Percentiles rank a stretch among this genome's conserved stretches.
These are phyloP conservation scores for Psilocybe azurescens DNA, from an alignment of 768 basidiomycete genomes.

Conservation along the genomic window DNA sequence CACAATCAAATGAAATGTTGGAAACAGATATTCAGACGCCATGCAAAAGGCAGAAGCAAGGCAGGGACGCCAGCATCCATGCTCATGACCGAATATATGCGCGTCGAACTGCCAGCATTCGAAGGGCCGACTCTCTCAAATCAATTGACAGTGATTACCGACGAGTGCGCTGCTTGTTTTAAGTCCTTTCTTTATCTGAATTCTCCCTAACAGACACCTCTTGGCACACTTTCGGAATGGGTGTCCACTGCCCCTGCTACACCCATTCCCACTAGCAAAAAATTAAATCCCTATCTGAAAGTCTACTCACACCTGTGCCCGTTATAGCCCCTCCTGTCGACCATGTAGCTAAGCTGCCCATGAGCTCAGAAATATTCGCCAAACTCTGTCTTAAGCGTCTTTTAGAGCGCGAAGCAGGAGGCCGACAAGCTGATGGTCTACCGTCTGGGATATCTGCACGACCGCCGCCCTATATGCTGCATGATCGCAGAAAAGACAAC, in stretches of 20 bases:
- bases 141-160: not conserved
- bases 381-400: slow-evolving; percentile 47
- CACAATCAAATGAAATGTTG: slow-evolving; percentile 11
- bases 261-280: not conserved
- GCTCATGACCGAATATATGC: slow-evolving; percentile 23
- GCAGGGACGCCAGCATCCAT: not conserved
- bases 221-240: not conserved
- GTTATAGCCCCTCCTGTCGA: slow-evolving; percentile 58
- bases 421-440: slow-evolving; percentile 43
- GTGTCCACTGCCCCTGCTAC: slow-evolving; percentile 19
- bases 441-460: slow-evolving; percentile 6
- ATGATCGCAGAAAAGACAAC: slow-evolving; percentile 8
- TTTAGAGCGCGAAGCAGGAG: slow-evolving; percentile 44
- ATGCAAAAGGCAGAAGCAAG: slow-evolving; percentile 19
- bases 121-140: slow-evolving; percentile 24
- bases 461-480: slow-evolving; percentile 3
- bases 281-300: not conserved
- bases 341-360: slow-evolving; percentile 35
- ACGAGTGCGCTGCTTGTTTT: not conserved
- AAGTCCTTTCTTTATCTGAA: not conserved
- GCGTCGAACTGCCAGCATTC: slow-evolving; percentile 22
- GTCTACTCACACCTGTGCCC: slow-evolving; percentile 38
- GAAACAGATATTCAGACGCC: slow-evolving; percentile 1
- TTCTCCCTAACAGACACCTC: not conserved
- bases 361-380: slow-evolving; percentile 46